A percentile compares a stretch with the other conserved stretches of the same genome.
Conservation (phyloP, 345 rosid genomes). For the Zanthoxylum bungeanum region DNA sequence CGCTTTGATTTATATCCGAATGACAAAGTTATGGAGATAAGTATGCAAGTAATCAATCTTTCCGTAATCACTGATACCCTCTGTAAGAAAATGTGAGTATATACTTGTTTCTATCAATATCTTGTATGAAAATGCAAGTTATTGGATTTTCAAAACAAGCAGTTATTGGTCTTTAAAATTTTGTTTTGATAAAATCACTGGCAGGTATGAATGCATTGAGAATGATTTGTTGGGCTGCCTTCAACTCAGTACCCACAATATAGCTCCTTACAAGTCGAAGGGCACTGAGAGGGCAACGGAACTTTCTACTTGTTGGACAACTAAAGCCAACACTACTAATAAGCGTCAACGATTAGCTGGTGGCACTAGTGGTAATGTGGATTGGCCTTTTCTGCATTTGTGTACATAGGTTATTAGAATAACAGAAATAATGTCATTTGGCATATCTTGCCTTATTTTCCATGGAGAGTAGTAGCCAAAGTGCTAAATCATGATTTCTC, state of each 20-base stretch:
- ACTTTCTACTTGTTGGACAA: conserved; percentile 51
- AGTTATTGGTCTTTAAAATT: no score
- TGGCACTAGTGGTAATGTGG: conserved; percentile 43
- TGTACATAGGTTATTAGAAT: neutral
- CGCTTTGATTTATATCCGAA: conserved; percentile 69
- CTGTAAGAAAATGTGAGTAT: conserved; percentile 71
- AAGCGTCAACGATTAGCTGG: conserved; percentile 29
- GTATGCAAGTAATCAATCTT: conserved; percentile 78
- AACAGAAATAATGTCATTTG: no score
- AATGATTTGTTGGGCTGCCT: conserved; percentile 75
- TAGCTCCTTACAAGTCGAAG: conserved; percentile 74
- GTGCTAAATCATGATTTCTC: no score
- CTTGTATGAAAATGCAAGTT: no score
- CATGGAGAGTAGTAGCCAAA: no score
- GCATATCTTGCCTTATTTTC: no score
- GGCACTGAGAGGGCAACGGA: conserved; percentile 71
- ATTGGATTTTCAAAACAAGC: neutral
- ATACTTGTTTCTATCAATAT: no score
- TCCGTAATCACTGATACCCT: conserved; percentile 42
- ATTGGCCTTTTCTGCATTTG: conserved; percentile 11
- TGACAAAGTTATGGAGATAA: conserved; percentile 59
- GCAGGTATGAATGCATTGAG: conserved; percentile 95
- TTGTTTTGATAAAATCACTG: neutral
- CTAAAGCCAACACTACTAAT: conserved; percentile 35
- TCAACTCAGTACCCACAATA: conserved; percentile 51